phyloP scores from a whole-genome alignment of 768 basidiomycete genomes.

The Candolleomyces aberdarensis region DNA sequence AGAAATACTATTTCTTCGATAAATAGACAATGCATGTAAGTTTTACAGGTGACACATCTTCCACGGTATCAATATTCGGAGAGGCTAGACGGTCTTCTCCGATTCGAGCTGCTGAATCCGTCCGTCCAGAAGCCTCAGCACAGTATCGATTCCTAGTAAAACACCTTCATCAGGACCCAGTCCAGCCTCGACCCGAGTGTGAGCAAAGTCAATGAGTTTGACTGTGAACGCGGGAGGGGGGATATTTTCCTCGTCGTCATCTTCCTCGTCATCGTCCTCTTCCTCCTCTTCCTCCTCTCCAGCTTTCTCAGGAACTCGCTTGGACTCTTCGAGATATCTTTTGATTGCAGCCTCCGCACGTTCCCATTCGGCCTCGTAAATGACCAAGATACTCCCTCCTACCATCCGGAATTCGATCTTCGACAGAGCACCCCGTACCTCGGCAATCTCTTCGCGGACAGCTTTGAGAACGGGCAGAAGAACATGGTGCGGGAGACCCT shows the following conservation, averaged over 20 bases:
- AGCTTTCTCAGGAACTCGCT: not conserved
- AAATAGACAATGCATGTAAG: too few species aligned
- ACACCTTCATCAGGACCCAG: constrained; percentile 80
- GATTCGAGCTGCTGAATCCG: constrained; percentile 3
- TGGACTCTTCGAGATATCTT: constrained; percentile 18
- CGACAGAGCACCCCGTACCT: constrained; percentile 37
- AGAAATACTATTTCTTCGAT: too few species aligned
- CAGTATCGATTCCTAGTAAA: constrained; percentile 66
- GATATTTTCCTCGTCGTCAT: constrained; percentile 33
- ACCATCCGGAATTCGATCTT: constrained; percentile 73
- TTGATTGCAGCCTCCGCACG: constrained; percentile 40
- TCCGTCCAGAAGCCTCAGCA: constrained; percentile 56
- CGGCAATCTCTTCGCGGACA: constrained; percentile 48
- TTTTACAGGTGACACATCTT: too few species aligned
- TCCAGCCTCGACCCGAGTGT: constrained; percentile 66
- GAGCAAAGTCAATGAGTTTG: constrained; percentile 93
- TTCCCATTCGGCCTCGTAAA: constrained; percentile 61
- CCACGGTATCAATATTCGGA: too few species aligned
- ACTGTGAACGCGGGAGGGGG: constrained; percentile 57
- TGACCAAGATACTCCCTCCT: constrained; percentile 74
- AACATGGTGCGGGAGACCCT: constrained; percentile 52
- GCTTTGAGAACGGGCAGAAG: constrained; percentile 57
- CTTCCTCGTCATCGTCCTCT: constrained; percentile 33
- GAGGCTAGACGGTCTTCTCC: not conserved
- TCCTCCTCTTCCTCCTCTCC: constrained; percentile 28